These are phyloP conservation scores for Rhododendron ferrugineum DNA, from an alignment of 148 eudicot species.

Conservation along the genomic window DNA sequence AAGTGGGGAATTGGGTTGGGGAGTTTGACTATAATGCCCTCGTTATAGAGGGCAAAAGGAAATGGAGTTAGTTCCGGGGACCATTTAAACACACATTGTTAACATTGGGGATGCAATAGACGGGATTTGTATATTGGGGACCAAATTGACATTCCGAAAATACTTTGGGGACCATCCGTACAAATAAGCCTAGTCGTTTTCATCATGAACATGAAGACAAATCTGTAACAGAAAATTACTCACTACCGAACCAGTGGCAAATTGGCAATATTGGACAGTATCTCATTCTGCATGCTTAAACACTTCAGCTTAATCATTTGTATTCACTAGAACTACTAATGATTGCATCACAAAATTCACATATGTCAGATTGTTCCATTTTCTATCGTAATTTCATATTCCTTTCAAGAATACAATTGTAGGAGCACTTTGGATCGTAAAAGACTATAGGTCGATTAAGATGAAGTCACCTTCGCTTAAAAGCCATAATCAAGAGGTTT, in stretches of 20 bases:
- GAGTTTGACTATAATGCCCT: no score
- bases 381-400: not conserved
- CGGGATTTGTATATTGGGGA: no score
- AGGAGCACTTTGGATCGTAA: not conserved
- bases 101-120: no score
- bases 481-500: not conserved
- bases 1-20: no score
- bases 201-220: not conserved
- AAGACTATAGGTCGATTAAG: not conserved
- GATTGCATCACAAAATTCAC: not conserved
- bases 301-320: not conserved
- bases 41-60: no score
- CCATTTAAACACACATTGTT: no score
- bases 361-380: not conserved
- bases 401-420: not conserved
- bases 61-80: no score
- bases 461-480: not conserved
- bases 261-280: not conserved
- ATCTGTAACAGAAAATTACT: not conserved
- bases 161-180: no score
- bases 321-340: not conserved
- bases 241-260: not conserved
- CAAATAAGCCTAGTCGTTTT: no score
- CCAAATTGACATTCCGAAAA: no score
- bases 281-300: constrained; percentile 1